Conservation (phyloP, 371 early-diverging fungal genomes). For the Actinomucor elegans region DNA sequence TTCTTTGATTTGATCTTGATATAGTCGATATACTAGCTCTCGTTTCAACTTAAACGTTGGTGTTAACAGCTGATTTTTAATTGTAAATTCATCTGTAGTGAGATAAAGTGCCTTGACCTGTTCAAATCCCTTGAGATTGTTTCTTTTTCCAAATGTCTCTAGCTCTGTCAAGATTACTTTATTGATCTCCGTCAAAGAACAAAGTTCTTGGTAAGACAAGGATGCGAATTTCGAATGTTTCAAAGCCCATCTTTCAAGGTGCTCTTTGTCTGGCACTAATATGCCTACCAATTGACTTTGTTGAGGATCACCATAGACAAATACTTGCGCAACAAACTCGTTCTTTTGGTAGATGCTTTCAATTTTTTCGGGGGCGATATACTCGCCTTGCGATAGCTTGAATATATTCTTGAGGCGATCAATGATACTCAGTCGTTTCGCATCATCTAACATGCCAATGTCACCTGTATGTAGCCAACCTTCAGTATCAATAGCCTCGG, state of each 20-base stretch:
- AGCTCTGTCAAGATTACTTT: constrained; percentile 58
- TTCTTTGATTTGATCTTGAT: constrained; percentile 52
- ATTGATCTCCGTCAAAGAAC: constrained; percentile 49
- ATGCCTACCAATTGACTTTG: constrained; percentile 81
- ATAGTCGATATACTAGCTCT: constrained; percentile 60
- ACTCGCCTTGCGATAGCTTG: constrained; percentile 80
- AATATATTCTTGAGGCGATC: constrained; percentile 84
- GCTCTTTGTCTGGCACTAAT: constrained; percentile 76
- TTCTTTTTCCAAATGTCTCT: constrained; percentile 54
- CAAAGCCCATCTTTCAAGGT: constrained; percentile 42
- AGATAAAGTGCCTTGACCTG: constrained; percentile 70
- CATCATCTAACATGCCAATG: constrained; percentile 75
- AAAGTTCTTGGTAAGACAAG: constrained; percentile 49
- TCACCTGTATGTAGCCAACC: constrained; percentile 95
- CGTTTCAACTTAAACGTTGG: constrained; percentile 88
- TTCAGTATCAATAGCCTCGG: constrained; percentile 72
- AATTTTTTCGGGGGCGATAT: constrained; percentile 97
- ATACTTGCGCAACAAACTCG: constrained; percentile 68
- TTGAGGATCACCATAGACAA: constrained; percentile 89
- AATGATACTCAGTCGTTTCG: constrained; percentile 71
- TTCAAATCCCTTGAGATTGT: constrained; percentile 85
- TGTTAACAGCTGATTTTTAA: constrained; percentile 80
- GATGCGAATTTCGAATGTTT: constrained; percentile 26
- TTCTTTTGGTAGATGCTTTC: constrained; percentile 76
- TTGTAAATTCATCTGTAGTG: constrained; percentile 69